These are phyloP conservation scores for Cystoisospora suis DNA, from an alignment of 169 alveolate genomes.

Conservation along the genomic window DNA sequence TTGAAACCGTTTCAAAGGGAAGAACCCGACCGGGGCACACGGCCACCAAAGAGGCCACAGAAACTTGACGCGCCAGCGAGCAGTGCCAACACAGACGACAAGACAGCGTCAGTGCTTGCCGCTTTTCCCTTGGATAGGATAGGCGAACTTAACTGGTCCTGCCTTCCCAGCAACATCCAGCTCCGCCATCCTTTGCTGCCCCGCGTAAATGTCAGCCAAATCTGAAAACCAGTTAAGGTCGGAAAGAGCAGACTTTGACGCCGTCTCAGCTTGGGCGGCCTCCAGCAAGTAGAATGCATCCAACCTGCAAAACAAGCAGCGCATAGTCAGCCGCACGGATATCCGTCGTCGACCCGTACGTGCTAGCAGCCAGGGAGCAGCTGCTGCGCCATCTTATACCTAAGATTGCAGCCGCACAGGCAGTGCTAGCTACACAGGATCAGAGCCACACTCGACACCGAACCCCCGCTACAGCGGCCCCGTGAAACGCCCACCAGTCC, in stretches of 20 bases:
- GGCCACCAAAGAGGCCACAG: too few relatives aligned
- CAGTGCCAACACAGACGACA: too few relatives aligned
- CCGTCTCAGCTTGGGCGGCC: conserved; percentile 44
- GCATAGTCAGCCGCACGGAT: neutral
- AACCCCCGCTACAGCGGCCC: too few relatives aligned
- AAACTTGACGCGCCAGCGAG: too few relatives aligned
- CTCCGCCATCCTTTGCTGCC: conserved; percentile 28
- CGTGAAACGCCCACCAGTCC: too few relatives aligned
- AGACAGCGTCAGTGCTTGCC: too few relatives aligned
- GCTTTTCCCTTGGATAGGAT: conserved; percentile 21
- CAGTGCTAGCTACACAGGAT: neutral
- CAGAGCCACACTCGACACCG: neutral
- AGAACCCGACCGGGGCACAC: too few relatives aligned
- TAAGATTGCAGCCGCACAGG: neutral
- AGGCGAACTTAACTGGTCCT: neutral
- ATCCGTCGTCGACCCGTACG: too few relatives aligned
- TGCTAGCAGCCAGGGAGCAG: neutral
- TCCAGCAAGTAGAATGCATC: conserved; percentile 51
- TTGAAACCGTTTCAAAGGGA: too few relatives aligned
- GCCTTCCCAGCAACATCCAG: conserved; percentile 10
- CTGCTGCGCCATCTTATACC: neutral
- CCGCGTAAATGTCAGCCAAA: conserved; percentile 25
- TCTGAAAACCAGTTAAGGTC: conserved; percentile 48
- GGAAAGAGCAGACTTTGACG: conserved; percentile 57
- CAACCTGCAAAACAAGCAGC: conserved; percentile 47